phyloP scores from a whole-genome alignment of 305 asterid species.

The Andrographis paniculata region DNA sequence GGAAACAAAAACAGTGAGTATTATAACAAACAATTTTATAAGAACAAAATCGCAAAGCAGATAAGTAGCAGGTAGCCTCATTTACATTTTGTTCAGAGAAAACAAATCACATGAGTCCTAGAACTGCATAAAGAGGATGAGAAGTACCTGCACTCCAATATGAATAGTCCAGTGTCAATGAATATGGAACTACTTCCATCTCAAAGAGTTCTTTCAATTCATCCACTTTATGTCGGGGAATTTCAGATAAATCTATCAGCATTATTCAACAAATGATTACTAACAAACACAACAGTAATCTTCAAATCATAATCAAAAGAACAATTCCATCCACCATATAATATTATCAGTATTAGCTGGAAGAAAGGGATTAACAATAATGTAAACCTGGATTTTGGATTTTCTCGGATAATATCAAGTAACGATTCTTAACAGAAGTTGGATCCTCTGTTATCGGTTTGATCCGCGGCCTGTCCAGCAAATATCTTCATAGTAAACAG shows the following conservation, averaged over 20 bases:
- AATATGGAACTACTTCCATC: conserved; percentile 66
- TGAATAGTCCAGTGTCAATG: conserved; percentile 72
- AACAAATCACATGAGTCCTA: background rate
- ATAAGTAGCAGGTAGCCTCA: too few species aligned
- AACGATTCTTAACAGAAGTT: conserved; percentile 48
- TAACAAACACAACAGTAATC: conserved; percentile 5
- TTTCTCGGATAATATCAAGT: conserved; percentile 60
- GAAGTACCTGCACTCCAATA: conserved; percentile 80
- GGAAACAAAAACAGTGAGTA: too few species aligned
- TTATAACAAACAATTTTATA: too few species aligned
- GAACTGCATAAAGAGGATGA: conserved; percentile 2
- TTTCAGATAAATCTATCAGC: conserved; percentile 61
- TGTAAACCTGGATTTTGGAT: conserved; percentile 45
- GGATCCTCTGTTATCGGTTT: conserved; percentile 88
- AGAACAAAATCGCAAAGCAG: too few species aligned
- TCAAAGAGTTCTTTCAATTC: conserved; percentile 59
- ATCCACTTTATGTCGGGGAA: conserved; percentile 57
- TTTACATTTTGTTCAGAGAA: background rate
- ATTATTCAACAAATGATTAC: conserved; percentile 10
- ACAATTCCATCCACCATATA: background rate
- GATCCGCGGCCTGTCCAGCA: conserved; percentile 74
- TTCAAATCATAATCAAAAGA: background rate
- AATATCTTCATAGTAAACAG: conserved; percentile 32
- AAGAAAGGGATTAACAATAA: background rate
- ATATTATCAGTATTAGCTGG: background rate